phyloP scores from a whole-genome alignment of 2,329 filamentous ascomycete genomes.

The Colletotrichum sp. region DNA sequence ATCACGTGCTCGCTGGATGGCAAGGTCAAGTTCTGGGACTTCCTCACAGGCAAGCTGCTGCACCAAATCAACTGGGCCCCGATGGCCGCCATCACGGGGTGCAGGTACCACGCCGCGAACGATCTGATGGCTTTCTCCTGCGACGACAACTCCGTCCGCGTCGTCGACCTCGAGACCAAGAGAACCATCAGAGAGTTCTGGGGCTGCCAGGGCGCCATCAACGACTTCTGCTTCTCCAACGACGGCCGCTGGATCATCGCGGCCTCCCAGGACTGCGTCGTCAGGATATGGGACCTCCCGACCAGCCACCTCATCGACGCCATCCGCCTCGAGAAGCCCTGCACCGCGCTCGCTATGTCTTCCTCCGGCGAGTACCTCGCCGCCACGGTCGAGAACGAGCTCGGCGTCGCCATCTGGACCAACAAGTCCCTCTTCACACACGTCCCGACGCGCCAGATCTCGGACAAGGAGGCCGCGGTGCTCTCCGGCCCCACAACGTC shows the following conservation, averaged over 20 bases:
- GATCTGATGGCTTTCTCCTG: conserved; percentile 90
- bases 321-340: conserved; percentile 79
- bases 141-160: conserved; percentile 84
- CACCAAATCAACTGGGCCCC: conserved; percentile 85
- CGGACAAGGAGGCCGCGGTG: conserved; percentile 73
- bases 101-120: conserved; percentile 81
- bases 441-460: conserved; percentile 83
- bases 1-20: conserved; percentile 90
- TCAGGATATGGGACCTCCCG: conserved; percentile 93
- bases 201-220: conserved; percentile 76
- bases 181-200: conserved; percentile 93
- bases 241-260: conserved; percentile 95
- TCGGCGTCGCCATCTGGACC: conserved; percentile 95
- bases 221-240: conserved; percentile 87
- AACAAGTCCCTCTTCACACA: conserved; percentile 92
- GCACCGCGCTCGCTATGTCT: conserved; percentile 87
- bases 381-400: conserved; percentile 78
- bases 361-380: conserved; percentile 93
- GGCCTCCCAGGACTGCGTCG: conserved; percentile 77
- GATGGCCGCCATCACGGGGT: conserved; percentile 75
- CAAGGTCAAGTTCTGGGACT: conserved; percentile 97
- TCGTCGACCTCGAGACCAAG: conserved; percentile 89
- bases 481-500: conserved; percentile 76
- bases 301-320: conserved; percentile 96
- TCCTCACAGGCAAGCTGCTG: conserved; percentile 78